Base-by-base conservation (phyloP, 768 basidiomycete genomes). In the Boletus reticuloceps region DNA sequence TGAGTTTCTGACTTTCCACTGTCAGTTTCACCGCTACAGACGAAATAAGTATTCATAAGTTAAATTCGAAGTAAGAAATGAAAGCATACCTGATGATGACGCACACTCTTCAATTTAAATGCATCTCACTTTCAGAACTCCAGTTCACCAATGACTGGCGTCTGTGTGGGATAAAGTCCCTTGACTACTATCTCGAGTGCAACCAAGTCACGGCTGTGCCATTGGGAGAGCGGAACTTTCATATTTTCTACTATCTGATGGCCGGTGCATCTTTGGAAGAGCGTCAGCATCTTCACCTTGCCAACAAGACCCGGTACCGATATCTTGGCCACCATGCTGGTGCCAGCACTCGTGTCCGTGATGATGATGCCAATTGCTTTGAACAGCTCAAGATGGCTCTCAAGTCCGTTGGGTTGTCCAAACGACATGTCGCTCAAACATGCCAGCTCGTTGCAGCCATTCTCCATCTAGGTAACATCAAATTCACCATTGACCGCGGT, bases 161-260 rank as follows among this genome's bases (percentile, higher is more conserved):
- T 5, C 74, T 98, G 0, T 85, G 79, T 44, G 97, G 97, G 58
- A 77, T 93, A 68, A 98, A 98, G 72, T 95, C 94, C 0, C 85
- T 98, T 59, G 94, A 98, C 68, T 98, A 99, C 74, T 96, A 96
- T 73, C 82, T 99, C 49, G 94, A 98, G 70, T 79, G 91, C 51
- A 91, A 87, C 62, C 85, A 94, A 11, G 93, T 98, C n/a, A 82
- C 92, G 9, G 84, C 85, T 20, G 83, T 90, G 1, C 90, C 92
- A 1, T 90, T 87, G 1, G 94, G 94, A 51, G 95, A 99, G 72
- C 84, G 95, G 11, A 98, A 97, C 61, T 98, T 98, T 69, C 94
- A 99, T 71, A 94, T 96, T 34, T 97, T 98, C 73, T 98, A 98
- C 69, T 97, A 97, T 70, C 83, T 99, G 64, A 85, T 95, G 55